Percentiles rank a stretch among this genome's conserved stretches.
Evolutionary conservation across 192 early-diverging fungal species (phyloP).

Genomic region (Piromyces finnis): DNA sequence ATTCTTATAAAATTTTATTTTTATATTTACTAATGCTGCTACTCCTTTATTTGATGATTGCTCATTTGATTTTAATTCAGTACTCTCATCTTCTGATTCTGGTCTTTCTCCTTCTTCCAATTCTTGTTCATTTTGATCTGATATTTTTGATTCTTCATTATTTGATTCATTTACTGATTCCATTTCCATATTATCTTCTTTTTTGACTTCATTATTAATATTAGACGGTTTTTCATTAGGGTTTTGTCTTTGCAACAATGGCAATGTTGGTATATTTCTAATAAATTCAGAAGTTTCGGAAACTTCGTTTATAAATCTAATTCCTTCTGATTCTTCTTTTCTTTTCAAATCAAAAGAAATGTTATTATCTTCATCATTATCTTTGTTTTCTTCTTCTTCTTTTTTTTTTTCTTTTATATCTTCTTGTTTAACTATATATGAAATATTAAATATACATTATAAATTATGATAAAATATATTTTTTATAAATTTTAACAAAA

Average conservation of each 20-base stretch:
- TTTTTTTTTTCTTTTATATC: slow-evolving; percentile 1
- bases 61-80: background rate
- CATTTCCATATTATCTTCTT: slow-evolving; percentile 6
- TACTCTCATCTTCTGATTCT: background rate
- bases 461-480: no score
- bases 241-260: slow-evolving; percentile 7
- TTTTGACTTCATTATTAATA: background rate
- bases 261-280: slow-evolving; percentile 23
- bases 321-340: background rate
- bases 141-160: background rate
- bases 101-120: background rate
- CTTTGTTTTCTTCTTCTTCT: slow-evolving; percentile 7
- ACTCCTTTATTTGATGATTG: background rate
- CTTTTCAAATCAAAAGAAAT: background rate
- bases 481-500: no score
- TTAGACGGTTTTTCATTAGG: background rate
- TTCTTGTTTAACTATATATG: background rate
- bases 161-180: slow-evolving; percentile 10
- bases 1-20: no score
- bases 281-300: slow-evolving; percentile 84
- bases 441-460: no score
- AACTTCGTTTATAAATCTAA: slow-evolving; percentile 38
- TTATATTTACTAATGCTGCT: slow-evolving; percentile 8
- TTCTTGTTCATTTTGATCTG: background rate
- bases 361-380: slow-evolving; percentile 14